phyloP scores from a whole-genome alignment of 2,329 filamentous ascomycete genomes.

The Alternaria conjuncta region DNA sequence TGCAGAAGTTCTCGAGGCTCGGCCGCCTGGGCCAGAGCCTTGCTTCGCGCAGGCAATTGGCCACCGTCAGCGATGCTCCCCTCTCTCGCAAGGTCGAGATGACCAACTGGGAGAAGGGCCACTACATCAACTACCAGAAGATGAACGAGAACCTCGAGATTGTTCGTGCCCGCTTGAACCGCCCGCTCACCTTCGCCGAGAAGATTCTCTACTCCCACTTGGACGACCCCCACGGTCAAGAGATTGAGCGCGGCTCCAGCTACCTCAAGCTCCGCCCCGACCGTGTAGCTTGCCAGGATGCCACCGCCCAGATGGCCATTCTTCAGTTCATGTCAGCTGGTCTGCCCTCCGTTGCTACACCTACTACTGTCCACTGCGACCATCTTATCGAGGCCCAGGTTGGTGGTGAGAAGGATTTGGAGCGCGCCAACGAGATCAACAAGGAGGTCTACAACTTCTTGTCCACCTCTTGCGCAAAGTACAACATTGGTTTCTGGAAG shows the following conservation, averaged over 20 bases:
- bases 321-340: slow-evolving; percentile 99
- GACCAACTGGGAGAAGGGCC: slow-evolving; percentile 93
- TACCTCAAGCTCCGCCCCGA: slow-evolving; percentile 97
- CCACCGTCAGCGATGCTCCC: slow-evolving; percentile 83
- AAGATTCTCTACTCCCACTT: slow-evolving; percentile 99
- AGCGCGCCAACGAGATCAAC: slow-evolving; percentile 89
- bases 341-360: slow-evolving; percentile 93
- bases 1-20: slow-evolving; percentile 76
- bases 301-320: slow-evolving; percentile 99
- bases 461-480: slow-evolving; percentile 92
- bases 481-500: slow-evolving; percentile 99
- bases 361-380: slow-evolving; percentile 96
- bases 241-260: slow-evolving; percentile 92
- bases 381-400: slow-evolving; percentile 98
- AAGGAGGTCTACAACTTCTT: slow-evolving; percentile 99
- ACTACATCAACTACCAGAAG: slow-evolving; percentile 99
- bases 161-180: slow-evolving; percentile 87
- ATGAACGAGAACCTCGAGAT: slow-evolving; percentile 97
- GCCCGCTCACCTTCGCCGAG: slow-evolving; percentile 92
- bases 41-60: slow-evolving; percentile 71
- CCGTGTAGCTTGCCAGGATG: slow-evolving; percentile 98
- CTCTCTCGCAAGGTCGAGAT: slow-evolving; percentile 97
- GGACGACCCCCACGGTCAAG: slow-evolving; percentile 94
- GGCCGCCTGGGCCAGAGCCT: slow-evolving; percentile 70
- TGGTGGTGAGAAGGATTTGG: slow-evolving; percentile 92